Percentiles rank a stretch among this genome's conserved stretches.
Conservation (phyloP, 495 filamentous ascomycete genomes). For the Hypoxylon subgilvum region DNA sequence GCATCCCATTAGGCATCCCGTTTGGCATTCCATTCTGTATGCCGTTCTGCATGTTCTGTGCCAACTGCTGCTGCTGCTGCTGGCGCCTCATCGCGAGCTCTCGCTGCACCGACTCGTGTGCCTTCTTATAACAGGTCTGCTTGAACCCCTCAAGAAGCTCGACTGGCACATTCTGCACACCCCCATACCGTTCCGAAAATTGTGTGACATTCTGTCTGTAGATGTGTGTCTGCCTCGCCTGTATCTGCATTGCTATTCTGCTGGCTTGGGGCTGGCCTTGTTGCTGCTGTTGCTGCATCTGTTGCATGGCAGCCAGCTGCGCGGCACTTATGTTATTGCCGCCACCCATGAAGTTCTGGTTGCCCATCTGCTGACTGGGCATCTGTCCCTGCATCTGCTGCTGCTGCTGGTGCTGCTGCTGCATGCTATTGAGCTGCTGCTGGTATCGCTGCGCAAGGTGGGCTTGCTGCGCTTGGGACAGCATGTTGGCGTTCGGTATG, state of each 20-base stretch:
- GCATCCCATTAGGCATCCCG: slow-evolving; percentile 21
- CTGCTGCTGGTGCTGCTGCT: slow-evolving; percentile 44
- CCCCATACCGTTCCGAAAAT: slow-evolving; percentile 48
- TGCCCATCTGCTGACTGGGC: slow-evolving; percentile 43
- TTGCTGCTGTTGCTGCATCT: slow-evolving; percentile 41
- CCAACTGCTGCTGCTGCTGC: slow-evolving; percentile 42
- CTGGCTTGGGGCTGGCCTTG: slow-evolving; percentile 15
- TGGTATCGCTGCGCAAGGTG: slow-evolving; percentile 47
- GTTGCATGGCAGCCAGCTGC: slow-evolving; percentile 49
- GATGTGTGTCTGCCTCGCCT: slow-evolving; percentile 45
- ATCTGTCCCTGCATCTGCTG: slow-evolving; percentile 46
- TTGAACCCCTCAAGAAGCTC: slow-evolving; percentile 45
- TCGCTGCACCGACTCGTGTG: slow-evolving; percentile 32
- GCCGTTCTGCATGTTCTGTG: slow-evolving; percentile 27
- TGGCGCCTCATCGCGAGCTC: no score
- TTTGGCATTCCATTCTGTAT: slow-evolving; percentile 16
- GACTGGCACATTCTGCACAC: slow-evolving; percentile 42
- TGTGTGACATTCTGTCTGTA: slow-evolving; percentile 57
- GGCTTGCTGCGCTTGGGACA: slow-evolving; percentile 49
- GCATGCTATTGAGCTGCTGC: slow-evolving; percentile 40
- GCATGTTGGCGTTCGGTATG: slow-evolving; percentile 37
- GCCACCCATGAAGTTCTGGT: slow-evolving; percentile 39
- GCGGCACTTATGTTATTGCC: slow-evolving; percentile 44
- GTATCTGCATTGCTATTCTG: slow-evolving; percentile 30
- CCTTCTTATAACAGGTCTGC: slow-evolving; percentile 27